These are phyloP conservation scores for Microstroma glucosiphilum DNA, from an alignment of 1,284 basidiomycete genomes.

Conservation along the genomic window DNA sequence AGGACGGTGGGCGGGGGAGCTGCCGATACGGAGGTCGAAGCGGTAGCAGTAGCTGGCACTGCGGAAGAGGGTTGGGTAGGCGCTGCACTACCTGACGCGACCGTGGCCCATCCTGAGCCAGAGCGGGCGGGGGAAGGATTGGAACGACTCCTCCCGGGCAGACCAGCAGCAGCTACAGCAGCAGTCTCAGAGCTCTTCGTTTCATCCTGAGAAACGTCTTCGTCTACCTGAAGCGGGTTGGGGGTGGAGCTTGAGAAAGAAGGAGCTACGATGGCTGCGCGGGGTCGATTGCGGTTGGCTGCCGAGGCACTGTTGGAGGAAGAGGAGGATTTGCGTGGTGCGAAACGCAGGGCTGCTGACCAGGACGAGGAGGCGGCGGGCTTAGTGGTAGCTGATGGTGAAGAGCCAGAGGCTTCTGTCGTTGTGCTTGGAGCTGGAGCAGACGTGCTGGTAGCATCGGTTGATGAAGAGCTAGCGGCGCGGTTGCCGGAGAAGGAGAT, in stretches of 20 bases:
- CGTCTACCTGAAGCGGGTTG: conserved; percentile 1
- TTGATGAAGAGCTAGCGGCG: background rate
- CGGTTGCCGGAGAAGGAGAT: background rate
- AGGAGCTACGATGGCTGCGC: conserved; percentile 14
- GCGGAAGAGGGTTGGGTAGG: conserved; percentile 42
- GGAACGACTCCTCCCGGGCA: background rate
- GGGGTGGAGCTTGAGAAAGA: background rate
- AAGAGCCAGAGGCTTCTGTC: background rate
- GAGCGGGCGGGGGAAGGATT: background rate
- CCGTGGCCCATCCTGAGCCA: background rate
- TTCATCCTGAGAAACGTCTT: background rate
- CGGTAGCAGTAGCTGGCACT: conserved; percentile 25
- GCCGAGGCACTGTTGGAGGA: background rate
- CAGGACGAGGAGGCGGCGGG: background rate
- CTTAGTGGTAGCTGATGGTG: background rate
- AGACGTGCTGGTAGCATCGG: background rate
- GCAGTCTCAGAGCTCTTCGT: background rate
- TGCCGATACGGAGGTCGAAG: conserved; percentile 12
- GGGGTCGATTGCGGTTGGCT: conserved; percentile 14
- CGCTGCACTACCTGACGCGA: conserved; percentile 5
- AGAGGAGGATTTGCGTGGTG: conserved; percentile 6
- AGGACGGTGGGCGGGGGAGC: conserved; percentile 7
- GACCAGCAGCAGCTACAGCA: background rate
- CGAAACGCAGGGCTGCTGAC: conserved; percentile 6
- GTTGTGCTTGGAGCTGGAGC: background rate